Percentiles rank a stretch among this genome's conserved stretches.
Conservation (phyloP, 176 grass and related monocot species). For the Stipa capillata region DNA sequence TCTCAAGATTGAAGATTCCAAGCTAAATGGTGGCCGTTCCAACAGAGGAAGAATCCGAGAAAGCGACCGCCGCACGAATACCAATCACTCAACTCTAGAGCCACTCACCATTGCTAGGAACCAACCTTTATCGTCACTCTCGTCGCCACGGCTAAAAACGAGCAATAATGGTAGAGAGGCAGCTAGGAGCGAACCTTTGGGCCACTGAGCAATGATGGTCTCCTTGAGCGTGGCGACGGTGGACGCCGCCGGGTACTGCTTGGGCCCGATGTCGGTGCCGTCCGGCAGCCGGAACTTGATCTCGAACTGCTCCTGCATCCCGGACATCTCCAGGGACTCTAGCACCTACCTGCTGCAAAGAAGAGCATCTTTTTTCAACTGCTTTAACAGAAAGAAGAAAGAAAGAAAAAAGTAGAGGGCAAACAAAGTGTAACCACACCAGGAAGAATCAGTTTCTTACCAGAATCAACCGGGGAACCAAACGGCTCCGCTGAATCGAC, state of each 20-base stretch:
- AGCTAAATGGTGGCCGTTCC: conserved; percentile 16
- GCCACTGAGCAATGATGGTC: conserved; percentile 76
- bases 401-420: background rate
- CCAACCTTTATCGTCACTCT: background rate
- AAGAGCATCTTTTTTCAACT: background rate
- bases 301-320: conserved; percentile 59
- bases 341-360: background rate
- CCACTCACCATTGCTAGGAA: conserved; percentile 12
- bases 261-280: conserved; percentile 75
- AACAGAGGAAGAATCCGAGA: conserved; percentile 15
- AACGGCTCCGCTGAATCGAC: background rate
- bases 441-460: conserved; percentile 1
- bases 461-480: background rate
- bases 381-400: background rate
- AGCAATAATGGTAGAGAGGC: background rate
- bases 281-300: conserved; percentile 80
- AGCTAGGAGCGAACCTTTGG: conserved; percentile 42
- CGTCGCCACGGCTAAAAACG: background rate
- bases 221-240: conserved; percentile 78
- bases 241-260: conserved; percentile 52
- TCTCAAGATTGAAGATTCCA: conserved; percentile 44
- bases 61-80: conserved; percentile 6
- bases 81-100: conserved; percentile 12
- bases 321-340: conserved; percentile 19
- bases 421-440: background rate